Evolutionary conservation across 305 asterid species (phyloP).

Genomic region (Nicotiana rustica): DNA sequence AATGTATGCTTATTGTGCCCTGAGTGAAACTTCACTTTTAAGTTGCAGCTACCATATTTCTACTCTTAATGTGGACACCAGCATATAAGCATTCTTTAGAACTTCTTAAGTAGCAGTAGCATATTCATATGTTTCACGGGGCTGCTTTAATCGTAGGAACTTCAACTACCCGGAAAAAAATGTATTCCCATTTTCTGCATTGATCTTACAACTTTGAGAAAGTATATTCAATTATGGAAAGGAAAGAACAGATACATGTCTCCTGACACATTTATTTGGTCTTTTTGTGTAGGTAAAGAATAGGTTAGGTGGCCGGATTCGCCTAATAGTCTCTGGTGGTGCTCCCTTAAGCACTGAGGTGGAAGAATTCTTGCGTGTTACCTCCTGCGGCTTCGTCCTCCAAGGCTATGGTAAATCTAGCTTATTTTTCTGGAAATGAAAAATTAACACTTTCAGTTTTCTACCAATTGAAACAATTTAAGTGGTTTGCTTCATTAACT

Average conservation of each 20-base stretch:
- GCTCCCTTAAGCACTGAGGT: slow-evolving; percentile 92
- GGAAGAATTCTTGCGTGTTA: slow-evolving; percentile 92
- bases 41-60: background rate
- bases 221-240: background rate
- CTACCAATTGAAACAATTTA: too few relatives aligned
- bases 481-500: background rate
- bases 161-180: background rate
- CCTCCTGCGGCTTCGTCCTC: slow-evolving; percentile 87
- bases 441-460: background rate
- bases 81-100: background rate
- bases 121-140: background rate
- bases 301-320: slow-evolving; percentile 91
- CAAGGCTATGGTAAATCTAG: slow-evolving; percentile 89
- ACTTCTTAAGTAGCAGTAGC: background rate
- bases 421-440: slow-evolving; percentile 26
- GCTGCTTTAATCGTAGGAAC: background rate
- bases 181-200: background rate
- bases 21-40: background rate
- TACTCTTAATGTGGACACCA: background rate
- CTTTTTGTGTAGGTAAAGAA: slow-evolving; percentile 63
- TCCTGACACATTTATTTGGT: slow-evolving; percentile 13
- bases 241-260: background rate
- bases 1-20: slow-evolving; percentile 8
- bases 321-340: slow-evolving; percentile 92
- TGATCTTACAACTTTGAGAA: background rate